These are phyloP conservation scores for Dryas integrifolia DNA, from an alignment of 331 rosid genomes.

Conservation along the genomic window DNA sequence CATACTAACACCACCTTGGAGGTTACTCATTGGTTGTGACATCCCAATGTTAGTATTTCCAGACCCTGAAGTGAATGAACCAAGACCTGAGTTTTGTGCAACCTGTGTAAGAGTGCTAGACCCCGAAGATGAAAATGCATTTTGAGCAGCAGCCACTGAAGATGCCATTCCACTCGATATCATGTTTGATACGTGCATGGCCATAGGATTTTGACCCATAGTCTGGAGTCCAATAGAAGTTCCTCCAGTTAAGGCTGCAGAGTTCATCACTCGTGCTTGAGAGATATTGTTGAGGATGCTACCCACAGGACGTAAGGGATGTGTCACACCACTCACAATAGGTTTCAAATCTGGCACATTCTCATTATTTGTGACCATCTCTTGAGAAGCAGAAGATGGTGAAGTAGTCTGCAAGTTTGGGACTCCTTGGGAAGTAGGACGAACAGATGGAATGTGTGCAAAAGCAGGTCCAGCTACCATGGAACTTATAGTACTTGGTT, in stretches of 20 bases:
- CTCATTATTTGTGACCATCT: conserved; percentile 67
- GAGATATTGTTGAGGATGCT: conserved; percentile 83
- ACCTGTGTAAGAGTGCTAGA: conserved; percentile 77
- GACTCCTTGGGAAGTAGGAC: conserved; percentile 74
- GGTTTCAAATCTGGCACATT: conserved; percentile 77
- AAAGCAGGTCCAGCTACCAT: conserved; percentile 69
- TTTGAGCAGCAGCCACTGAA: conserved; percentile 76
- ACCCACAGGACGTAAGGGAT: conserved; percentile 67
- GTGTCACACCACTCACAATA: conserved; percentile 52
- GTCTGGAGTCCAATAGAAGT: conserved; percentile 67
- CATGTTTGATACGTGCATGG: conserved; percentile 93
- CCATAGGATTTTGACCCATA: conserved; percentile 84
- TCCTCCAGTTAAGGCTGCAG: conserved; percentile 77
- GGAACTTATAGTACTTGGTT: conserved; percentile 73
- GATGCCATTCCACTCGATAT: conserved; percentile 96
- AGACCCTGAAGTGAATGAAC: conserved; percentile 63
- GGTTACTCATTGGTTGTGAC: conserved; percentile 74
- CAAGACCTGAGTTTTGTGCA: conserved; percentile 60
- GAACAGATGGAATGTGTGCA: conserved; percentile 66
- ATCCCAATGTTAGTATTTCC: conserved; percentile 74
- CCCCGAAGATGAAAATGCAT: conserved; percentile 70
- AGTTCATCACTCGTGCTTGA: conserved; percentile 69
- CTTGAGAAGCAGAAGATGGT: conserved; percentile 82
- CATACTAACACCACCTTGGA: conserved; percentile 74
- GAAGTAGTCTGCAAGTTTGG: conserved; percentile 84